Base-by-base conservation (phyloP, 768 basidiomycete genomes). In the Psilocybe subaeruginosa region DNA sequence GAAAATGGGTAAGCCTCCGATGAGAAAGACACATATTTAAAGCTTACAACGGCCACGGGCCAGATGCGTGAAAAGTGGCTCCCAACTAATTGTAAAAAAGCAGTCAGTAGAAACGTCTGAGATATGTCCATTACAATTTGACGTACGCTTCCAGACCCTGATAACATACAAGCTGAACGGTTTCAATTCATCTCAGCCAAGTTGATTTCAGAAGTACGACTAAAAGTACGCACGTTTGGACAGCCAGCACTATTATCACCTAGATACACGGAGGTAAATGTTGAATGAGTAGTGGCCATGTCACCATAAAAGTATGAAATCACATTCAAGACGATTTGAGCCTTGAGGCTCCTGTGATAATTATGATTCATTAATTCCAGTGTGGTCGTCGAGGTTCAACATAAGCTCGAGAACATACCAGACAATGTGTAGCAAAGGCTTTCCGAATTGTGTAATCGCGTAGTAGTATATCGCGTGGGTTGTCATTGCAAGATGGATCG, bases 61-160 rank as follows among this genome's bases (percentile, higher is more conserved):
- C 63, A 64, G 4, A 60, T 12, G 46, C 31, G 46, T 0, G 59
- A 57, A 29, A 60, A 54, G 35, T 58, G 50, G 33, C 56, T 66
- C 57, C 49, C 67, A 54, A 54, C 69, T 64, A 16, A 58, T 43
- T 4, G 11, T 23, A 23, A 59, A 49, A 9, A 58, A 58, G 62
- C 67, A 47, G 46, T 60, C 68, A 33, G 60, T 62, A 7, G 48
- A 56, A 23, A 23, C 23, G 23, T 23, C 23, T 23, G 27, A 52
- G 46, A 11, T n/a, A 23, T 64, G 54, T 55, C 41, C 33, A 61
- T 12, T 30, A 43, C 39, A 54, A 48, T 55, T 30, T 14, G 23
- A 77, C 79, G 65, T 63, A 82, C 80, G 74, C 45, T 77, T 70
- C 78, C 79, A 81, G 11, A 81, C 74, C 7, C 80, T 74, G 50